These are phyloP conservation scores for Neurospora sp. DNA, from an alignment of 495 filamentous ascomycete species.

Conservation along the genomic window DNA sequence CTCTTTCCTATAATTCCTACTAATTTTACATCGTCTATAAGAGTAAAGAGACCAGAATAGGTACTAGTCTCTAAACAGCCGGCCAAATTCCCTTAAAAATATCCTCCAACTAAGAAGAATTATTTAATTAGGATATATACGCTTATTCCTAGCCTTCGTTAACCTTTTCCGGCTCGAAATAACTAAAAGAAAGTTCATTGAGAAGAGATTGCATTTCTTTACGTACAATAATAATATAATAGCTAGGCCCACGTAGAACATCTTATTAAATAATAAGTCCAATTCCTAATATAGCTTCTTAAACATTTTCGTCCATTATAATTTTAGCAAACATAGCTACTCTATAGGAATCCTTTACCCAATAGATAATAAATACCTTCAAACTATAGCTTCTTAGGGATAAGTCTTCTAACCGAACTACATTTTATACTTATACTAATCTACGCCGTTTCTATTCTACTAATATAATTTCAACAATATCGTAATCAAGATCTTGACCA, in stretches of 20 bases:
- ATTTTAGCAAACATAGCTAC: not conserved
- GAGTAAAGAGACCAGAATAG: not conserved
- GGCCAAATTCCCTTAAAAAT: not conserved
- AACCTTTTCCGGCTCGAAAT: not conserved
- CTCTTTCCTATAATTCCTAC: not conserved
- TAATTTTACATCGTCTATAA: not conserved
- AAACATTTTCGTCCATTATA: not conserved
- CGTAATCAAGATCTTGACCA: too few relatives aligned
- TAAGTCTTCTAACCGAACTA: not conserved
- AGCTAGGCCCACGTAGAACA: not conserved
- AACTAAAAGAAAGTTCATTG: not conserved
- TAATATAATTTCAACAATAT: too few relatives aligned
- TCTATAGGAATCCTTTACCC: too few relatives aligned
- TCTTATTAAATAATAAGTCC: too few relatives aligned
- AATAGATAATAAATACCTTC: too few relatives aligned
- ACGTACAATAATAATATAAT: not conserved
- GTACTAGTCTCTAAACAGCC: not conserved
- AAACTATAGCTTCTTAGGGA: too few relatives aligned
- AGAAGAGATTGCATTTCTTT: not conserved
- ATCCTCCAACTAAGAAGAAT: not conserved
- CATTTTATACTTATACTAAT: too few relatives aligned
- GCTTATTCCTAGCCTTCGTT: not conserved
- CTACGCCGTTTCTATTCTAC: too few relatives aligned
- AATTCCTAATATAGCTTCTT: not conserved
- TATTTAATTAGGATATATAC: not conserved